Evolutionary conservation across 2,329 filamentous ascomycete genomes (phyloP).

Genomic region (Alternaria panax): DNA sequence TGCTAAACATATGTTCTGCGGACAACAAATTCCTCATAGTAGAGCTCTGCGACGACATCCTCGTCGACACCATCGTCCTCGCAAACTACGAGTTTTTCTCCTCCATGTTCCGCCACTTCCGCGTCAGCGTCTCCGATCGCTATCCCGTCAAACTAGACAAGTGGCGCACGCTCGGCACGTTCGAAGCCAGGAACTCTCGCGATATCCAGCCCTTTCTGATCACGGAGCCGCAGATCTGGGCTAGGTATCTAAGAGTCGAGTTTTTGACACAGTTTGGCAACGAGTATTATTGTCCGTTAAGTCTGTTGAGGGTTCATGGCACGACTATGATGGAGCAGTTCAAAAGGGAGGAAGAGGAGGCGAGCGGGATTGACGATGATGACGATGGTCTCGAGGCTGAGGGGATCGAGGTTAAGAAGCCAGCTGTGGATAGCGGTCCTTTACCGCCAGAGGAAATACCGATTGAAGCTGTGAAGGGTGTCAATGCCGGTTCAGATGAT

Average conservation of each 20-base stretch:
- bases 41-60: constrained; percentile 84
- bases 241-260: constrained; percentile 89
- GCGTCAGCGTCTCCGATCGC: constrained; percentile 89
- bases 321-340: constrained; percentile 95
- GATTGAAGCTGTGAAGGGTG: constrained; percentile 23
- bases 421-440: constrained; percentile 40
- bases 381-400: constrained; percentile 60
- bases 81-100: constrained; percentile 99
- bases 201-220: constrained; percentile 94
- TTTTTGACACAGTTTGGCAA: constrained; percentile 94
- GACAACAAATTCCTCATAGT: constrained; percentile 93
- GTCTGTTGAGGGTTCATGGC: constrained; percentile 88
- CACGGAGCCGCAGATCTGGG: constrained; percentile 95
- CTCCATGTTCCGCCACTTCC: constrained; percentile 90
- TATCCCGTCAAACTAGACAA: constrained; percentile 92
- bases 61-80: constrained; percentile 94
- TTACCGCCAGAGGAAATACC: constrained; percentile 30
- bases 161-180: constrained; percentile 88
- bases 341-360: constrained; percentile 79
- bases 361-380: constrained; percentile 65
- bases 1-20: constrained; percentile 88
- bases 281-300: constrained; percentile 95
- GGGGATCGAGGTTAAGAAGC: constrained; percentile 46
- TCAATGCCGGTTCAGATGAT: neutral
- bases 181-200: constrained; percentile 89